A percentile compares a stretch with the other conserved stretches of the same genome.
Evolutionary conservation across 2,329 filamentous ascomycete genomes (phyloP).

Genomic region (Aspergillus sp.): DNA sequence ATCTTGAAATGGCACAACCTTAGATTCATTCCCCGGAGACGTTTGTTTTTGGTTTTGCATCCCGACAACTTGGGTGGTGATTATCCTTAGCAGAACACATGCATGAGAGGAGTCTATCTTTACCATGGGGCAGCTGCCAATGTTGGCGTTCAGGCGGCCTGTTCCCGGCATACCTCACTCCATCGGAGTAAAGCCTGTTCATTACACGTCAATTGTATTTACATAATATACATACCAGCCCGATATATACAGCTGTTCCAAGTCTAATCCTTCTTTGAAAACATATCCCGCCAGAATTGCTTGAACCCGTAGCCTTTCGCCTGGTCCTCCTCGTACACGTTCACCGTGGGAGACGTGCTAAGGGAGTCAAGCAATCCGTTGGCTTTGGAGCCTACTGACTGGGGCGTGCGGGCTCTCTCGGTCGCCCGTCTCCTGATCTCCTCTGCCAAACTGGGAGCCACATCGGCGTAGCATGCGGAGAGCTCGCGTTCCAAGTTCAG

Average conservation of each 20-base stretch:
- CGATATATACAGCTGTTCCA: conserved; percentile 1
- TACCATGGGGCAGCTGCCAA: background rate
- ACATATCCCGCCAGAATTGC: conserved; percentile 88
- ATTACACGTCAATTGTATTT: conserved; percentile 5
- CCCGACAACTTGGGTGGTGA: background rate
- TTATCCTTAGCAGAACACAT: background rate
- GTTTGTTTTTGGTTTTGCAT: background rate
- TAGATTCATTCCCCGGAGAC: background rate
- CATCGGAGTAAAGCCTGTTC: background rate
- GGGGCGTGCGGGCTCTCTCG: conserved; percentile 43
- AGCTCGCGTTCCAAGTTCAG: conserved; percentile 82
- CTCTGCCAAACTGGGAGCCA: conserved; percentile 71
- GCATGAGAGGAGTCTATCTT: background rate
- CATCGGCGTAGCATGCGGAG: conserved; percentile 76
- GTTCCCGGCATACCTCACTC: background rate
- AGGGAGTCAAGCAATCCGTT: conserved; percentile 64
- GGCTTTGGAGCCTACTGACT: conserved; percentile 24
- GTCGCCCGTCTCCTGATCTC: conserved; percentile 70
- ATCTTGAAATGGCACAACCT: background rate
- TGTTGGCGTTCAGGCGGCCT: background rate
- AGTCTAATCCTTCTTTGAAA: conserved; percentile 32
- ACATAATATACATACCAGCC: conserved; percentile 11
- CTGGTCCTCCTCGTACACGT: conserved; percentile 71
- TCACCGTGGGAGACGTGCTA: conserved; percentile 44
- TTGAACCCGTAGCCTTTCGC: conserved; percentile 77